phyloP scores from a whole-genome alignment of 1,284 basidiomycete genomes.

The Sporisorium sorghi region DNA sequence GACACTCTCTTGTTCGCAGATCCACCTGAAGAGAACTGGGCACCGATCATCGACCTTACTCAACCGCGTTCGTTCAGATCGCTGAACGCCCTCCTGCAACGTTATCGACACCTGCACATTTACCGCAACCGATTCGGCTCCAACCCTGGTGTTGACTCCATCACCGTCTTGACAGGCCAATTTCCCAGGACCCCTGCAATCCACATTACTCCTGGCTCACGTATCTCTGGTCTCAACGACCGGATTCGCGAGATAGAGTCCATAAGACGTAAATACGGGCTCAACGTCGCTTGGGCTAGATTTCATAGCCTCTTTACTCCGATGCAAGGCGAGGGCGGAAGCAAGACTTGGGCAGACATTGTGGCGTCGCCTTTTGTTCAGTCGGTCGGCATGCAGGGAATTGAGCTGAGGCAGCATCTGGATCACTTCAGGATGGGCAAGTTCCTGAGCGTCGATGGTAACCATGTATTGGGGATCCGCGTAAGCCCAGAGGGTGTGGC shows the following conservation, averaged over 20 bases:
- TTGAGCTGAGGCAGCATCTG: conserved; percentile 5
- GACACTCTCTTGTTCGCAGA: conserved; percentile 18
- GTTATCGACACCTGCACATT: conserved; percentile 18
- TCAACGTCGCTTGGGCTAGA: conserved; percentile 14
- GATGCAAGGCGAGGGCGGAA: neutral
- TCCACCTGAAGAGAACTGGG: neutral
- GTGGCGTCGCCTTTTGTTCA: neutral
- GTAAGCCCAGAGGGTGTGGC: conserved; percentile 10
- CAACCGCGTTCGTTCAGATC: conserved; percentile 12
- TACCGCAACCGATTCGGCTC: conserved; percentile 1
- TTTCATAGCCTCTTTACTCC: conserved; percentile 23
- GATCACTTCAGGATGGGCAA: conserved; percentile 13
- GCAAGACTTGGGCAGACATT: conserved; percentile 19
- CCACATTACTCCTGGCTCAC: neutral
- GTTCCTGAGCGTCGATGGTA: conserved; percentile 25
- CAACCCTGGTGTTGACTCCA: neutral
- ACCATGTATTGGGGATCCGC: conserved; percentile 6
- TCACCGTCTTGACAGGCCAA: neutral
- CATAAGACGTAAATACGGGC: conserved; percentile 11
- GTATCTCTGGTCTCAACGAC: conserved; percentile 11
- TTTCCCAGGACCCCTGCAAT: neutral
- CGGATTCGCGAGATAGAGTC: conserved; percentile 16
- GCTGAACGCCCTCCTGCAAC: conserved; percentile 23
- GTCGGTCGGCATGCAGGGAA: neutral
- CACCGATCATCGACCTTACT: conserved; percentile 31